Evolutionary conservation across 2,329 filamentous ascomycete genomes (phyloP), one percentile per base, ranked within the genome.

Genomic region (Pyrenochaeta sp.): DNA sequence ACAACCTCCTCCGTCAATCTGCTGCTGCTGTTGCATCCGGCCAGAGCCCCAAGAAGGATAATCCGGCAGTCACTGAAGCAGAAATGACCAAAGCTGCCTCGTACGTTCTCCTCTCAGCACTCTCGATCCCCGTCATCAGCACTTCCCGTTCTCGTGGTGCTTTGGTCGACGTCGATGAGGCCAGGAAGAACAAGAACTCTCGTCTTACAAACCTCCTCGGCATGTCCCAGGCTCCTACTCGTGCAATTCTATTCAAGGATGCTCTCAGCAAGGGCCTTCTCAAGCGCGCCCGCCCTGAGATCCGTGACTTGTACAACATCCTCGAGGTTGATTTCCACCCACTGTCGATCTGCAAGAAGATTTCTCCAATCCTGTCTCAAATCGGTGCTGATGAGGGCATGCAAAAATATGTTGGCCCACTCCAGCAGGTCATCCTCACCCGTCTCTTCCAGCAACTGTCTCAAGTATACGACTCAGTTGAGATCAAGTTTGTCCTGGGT

Each of bases 91-190:
- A 92, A 76, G 90, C 91, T 47, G 93, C 94, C 13, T 97, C 94
- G 1, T 97, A 96, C 63, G 95, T 99, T 44, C 82, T 99, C 34
- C 80, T 99, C 39, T 96, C 94, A 14, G 93, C 94, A 36, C 85
- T 99, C 40, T 88, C 94, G n/a, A 99, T 99, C 54, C 94, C 94
- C 9, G 94, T 99, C 76, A 99, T 99, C 75, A 99, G 94, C 84
- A 97, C 94, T 31, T 92, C 92, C 19, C 87, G 94, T 66, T 99
- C 94, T 41, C 90, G 94, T 32, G 94, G 94, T 68, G 94, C 93
- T 49, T 86, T 99, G 73, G 89, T 97, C 36, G 94, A 99, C 73
- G 92, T 96, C 45, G 94, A 99, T 61, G 92, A 97, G 77, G 91
- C 90, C 32, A 88, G 89, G 75, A 97, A 96, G 83, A 97, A 94